Base-by-base conservation (phyloP, 2,329 filamentous ascomycete genomes). In the Pyricularia sp. region DNA sequence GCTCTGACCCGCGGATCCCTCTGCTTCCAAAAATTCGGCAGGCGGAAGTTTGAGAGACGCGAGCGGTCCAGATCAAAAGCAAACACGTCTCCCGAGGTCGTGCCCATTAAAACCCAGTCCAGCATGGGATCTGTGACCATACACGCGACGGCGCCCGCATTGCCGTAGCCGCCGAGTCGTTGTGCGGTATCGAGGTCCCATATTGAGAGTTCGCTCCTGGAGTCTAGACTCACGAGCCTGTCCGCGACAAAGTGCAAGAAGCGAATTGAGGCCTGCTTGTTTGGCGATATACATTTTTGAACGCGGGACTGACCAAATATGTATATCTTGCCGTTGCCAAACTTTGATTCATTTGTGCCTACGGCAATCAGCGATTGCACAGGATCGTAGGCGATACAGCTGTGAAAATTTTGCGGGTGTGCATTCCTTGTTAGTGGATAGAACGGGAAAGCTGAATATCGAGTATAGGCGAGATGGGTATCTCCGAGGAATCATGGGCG, bases 31-130 rank as follows among this genome's bases (percentile, higher is more conserved):
- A 97, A 87, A 76, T 97, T 97, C 14, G 93, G 90, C 68, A 99
- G 87, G 69, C 88, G 88, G 78, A 97, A 94, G 0, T 89, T 87
- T 17, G 93, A 80, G 70, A 95, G 81, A 33, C 84, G 83, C 76
- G 92, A 89, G 70, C 94, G 86, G 76, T 98, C 95, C 69, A 99
- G 83, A 77, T 99, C 95, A 77, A 94, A 99, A n/a, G 93, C 92
- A 70, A 94, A 85, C 12, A 98, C 84, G 69, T 98, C 94, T 70
- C 94, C 93, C 75, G 86, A 92, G 72, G 92, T 88, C 71, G 93
- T 81, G 14, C 93, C 95, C 64, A 98, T 82, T 71, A 99, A 90
- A 55, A 90, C 93, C 88, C 96, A 99, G 78, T 99, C 95, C 70
- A 99, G 83, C 81, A 92, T 92, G 0, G 94, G 93, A 77, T 99